phyloP scores from a whole-genome alignment of 2,329 filamentous ascomycete genomes.

The Pseudonectria foliicola region DNA sequence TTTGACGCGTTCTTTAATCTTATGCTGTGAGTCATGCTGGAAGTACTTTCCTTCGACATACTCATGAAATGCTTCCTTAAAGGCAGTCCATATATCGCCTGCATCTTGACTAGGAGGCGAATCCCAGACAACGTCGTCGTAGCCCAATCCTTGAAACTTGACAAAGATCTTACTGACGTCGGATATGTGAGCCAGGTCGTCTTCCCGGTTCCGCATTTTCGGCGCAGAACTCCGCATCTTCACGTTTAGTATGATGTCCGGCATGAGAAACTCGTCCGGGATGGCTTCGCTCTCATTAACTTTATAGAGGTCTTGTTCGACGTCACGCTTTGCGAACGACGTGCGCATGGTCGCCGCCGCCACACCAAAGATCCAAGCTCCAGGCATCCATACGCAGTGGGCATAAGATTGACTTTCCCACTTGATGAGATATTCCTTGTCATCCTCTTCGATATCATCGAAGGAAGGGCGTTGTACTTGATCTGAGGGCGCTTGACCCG shows the following conservation, averaged over 20 bases:
- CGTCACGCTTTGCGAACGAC: constrained; percentile 67
- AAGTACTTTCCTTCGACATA: constrained; percentile 77
- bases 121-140: constrained; percentile 91
- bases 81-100: constrained; percentile 66
- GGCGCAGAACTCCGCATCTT: constrained; percentile 44
- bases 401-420: constrained; percentile 78
- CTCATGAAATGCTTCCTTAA: constrained; percentile 76
- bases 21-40: constrained; percentile 42
- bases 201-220: constrained; percentile 51
- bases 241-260: constrained; percentile 85
- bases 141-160: constrained; percentile 88
- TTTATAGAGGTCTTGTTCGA: constrained; percentile 50
- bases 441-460: constrained; percentile 49
- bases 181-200: constrained; percentile 64
- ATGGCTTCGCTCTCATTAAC: constrained; percentile 72
- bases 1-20: constrained; percentile 60
- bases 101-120: constrained; percentile 62
- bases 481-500: constrained; percentile 19
- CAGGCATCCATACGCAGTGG: constrained; percentile 79
- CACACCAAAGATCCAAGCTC: constrained; percentile 78
- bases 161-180: constrained; percentile 69
- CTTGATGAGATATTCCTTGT: constrained; percentile 90
- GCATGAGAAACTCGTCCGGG: constrained; percentile 74
- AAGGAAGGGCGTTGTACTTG: constrained; percentile 9
- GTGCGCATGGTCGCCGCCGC: constrained; percentile 57